Evolutionary conservation across 1,139 yeast species (phyloP), one percentile per base, ranked within the genome.

Genomic region (Protomyces macrosporus): DNA sequence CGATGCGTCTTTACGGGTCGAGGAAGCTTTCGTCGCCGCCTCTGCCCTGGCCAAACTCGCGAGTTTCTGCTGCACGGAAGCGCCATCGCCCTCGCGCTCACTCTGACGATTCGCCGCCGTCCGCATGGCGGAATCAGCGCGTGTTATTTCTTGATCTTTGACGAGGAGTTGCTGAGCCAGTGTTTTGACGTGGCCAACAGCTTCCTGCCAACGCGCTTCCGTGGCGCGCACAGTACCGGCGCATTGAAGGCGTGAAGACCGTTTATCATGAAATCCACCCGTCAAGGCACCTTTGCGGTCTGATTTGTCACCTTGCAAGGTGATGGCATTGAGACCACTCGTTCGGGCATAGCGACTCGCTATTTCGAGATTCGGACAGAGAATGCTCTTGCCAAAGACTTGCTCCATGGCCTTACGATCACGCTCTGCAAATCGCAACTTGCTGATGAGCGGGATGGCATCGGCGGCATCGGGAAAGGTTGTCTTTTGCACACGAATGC

Each of bases 301-400:
- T 54, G 90, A 90, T 69, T 89, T 80, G 73, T 93, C 98, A 68
- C 98, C 98, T 74, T 89, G 95, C 40, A 93, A 77, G 0, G 98
- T 93, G 37, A 93, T 87, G 0, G 96, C 90, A 69, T 83, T 86
- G 45, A 91, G 76, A 51, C 83, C 83, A 71, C 79, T 83, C 6
- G 77, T 75, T 64, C 82, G 82, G 0, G 96, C 86, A 39, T 88
- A 76, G 68, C 85, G 87, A 2, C 86, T 79, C 0, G 96, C 97
- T 45, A 80, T 78, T 62, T 81, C 85, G 60, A 91, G 76, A 66
- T 86, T 85, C 67, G 83, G 81, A 63, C 93, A 87, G 1, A 93
- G 93, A 57, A 91, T 82, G 0, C 95, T 84, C 69, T 80, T 84
- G 9, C 95, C 95, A 76, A 90, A 91, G 0, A 90, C 84, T 69